phyloP scores from a whole-genome alignment of 140 eudicot genomes.

The Ambrosia hybrid region DNA sequence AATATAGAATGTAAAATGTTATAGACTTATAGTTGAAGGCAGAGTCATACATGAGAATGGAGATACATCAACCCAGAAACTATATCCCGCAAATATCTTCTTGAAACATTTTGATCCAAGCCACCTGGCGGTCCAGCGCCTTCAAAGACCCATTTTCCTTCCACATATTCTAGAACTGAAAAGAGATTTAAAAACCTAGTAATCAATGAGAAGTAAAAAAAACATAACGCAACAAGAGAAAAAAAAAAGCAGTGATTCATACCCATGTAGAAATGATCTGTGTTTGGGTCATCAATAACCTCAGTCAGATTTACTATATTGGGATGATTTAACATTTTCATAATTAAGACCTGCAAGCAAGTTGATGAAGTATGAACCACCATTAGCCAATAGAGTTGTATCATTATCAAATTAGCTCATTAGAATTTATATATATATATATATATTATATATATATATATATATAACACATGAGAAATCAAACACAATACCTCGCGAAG shows the following conservation, averaged over 20 bases:
- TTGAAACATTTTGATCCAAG: slow-evolving; percentile 59
- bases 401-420: neutral
- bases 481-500: slow-evolving; percentile 70
- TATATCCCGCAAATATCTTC: slow-evolving; percentile 76
- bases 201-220: neutral
- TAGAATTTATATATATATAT: no score
- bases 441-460: no score
- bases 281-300: slow-evolving; percentile 94
- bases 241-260: slow-evolving; percentile 24
- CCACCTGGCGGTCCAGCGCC: slow-evolving; percentile 88
- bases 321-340: slow-evolving; percentile 91
- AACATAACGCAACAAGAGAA: neutral
- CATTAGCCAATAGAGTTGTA: neutral
- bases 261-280: slow-evolving; percentile 99
- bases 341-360: slow-evolving; percentile 70
- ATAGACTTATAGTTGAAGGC: neutral
- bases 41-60: slow-evolving; percentile 10
- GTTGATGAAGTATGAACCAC: neutral
- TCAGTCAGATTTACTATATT: slow-evolving; percentile 91
- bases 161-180: slow-evolving; percentile 88
- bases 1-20: neutral
- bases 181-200: neutral
- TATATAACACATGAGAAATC: neutral
- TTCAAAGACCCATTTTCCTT: slow-evolving; percentile 92
- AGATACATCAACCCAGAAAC: slow-evolving; percentile 59